A percentile compares a stretch with the other conserved stretches of the same genome.
Conservation (phyloP, 208 protist species). For the Trypanosoma lewisi region DNA sequence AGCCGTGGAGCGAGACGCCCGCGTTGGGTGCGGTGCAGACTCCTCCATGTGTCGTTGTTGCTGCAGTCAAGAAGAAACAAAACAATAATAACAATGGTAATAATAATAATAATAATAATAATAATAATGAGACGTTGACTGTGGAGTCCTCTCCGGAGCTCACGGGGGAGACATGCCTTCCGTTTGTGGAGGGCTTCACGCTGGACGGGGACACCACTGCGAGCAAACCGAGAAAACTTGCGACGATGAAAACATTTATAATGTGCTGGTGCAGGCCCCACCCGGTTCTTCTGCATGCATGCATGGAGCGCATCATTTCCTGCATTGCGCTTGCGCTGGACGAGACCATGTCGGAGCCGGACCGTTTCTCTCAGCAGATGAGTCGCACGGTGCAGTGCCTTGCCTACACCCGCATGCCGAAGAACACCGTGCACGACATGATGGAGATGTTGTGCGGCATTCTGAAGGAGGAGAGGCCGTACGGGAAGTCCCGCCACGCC, state of each 20-base stretch:
- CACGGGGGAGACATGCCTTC: not conserved
- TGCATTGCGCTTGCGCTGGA: conserved; percentile 38
- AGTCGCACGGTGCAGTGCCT: conserved; percentile 33
- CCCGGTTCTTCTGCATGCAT: conserved; percentile 6
- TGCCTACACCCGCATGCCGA: conserved; percentile 31
- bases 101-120: too few relatives aligned
- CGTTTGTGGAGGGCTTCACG: conserved; percentile 5
- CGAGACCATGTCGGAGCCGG: conserved; percentile 43
- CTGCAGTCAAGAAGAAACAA: too few relatives aligned
- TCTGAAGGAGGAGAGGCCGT: conserved; percentile 23
- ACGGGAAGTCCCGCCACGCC: conserved; percentile 41
- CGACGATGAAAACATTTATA: conserved; percentile 19
- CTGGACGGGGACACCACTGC: not conserved
- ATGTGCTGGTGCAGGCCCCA: conserved; percentile 18
- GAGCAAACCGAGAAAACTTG: not conserved
- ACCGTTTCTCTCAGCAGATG: conserved; percentile 32
- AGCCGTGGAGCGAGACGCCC: conserved; percentile 19
- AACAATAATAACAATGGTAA: too few relatives aligned
- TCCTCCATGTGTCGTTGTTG: too few relatives aligned
- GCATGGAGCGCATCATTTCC: not conserved
- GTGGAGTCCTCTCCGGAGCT: not conserved
- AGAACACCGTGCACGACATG: conserved; percentile 40
- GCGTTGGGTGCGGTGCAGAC: not conserved
- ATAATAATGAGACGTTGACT: too few relatives aligned
- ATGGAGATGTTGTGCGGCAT: conserved; percentile 53